These are phyloP conservation scores for Scheffersomyces spartinae DNA, from an alignment of 805 yeast species.

Conservation along the genomic window DNA sequence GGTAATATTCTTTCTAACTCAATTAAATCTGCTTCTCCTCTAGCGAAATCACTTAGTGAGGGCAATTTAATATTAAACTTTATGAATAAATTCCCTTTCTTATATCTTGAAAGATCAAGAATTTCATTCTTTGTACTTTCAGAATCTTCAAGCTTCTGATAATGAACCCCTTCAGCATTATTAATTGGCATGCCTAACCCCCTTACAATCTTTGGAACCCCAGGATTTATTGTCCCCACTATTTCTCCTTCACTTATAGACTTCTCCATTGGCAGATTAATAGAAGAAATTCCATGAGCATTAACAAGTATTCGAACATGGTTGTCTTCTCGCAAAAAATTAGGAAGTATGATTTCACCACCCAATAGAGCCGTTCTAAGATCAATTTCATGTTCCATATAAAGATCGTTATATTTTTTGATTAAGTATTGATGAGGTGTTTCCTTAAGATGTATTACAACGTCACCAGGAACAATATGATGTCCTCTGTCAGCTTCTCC, in stretches of 20 bases:
- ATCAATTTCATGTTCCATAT: slow-evolving; percentile 34
- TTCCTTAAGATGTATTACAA: slow-evolving; percentile 41
- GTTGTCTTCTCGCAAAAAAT: slow-evolving; percentile 21
- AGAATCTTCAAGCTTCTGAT: slow-evolving; percentile 10
- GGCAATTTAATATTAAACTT: slow-evolving; percentile 29
- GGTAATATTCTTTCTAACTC: slow-evolving; percentile 13
- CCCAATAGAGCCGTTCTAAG: slow-evolving; percentile 46
- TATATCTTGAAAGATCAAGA: slow-evolving; percentile 11
- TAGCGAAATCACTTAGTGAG: slow-evolving; percentile 13
- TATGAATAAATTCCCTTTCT: slow-evolving; percentile 26
- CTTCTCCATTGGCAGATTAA: slow-evolving; percentile 6
- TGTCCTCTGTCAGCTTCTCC: slow-evolving; percentile 59
- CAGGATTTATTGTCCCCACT: slow-evolving; percentile 44
- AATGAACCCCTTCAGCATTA: slow-evolving; percentile 13
- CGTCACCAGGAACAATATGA: slow-evolving; percentile 54
- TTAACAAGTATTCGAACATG: slow-evolving; percentile 19
- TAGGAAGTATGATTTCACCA: slow-evolving; percentile 30
- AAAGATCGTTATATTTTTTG: slow-evolving; percentile 34
- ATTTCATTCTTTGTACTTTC: slow-evolving; percentile 8
- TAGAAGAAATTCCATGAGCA: slow-evolving; percentile 17
- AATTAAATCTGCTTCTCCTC: slow-evolving; percentile 10
- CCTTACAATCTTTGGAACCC: slow-evolving; percentile 34
- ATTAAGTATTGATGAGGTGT: slow-evolving; percentile 24
- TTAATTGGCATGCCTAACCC: slow-evolving; percentile 55
- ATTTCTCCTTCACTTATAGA: slow-evolving; percentile 25